phyloP scores from a whole-genome alignment of 1,284 basidiomycete genomes.

The Malassezia brasiliensis region DNA sequence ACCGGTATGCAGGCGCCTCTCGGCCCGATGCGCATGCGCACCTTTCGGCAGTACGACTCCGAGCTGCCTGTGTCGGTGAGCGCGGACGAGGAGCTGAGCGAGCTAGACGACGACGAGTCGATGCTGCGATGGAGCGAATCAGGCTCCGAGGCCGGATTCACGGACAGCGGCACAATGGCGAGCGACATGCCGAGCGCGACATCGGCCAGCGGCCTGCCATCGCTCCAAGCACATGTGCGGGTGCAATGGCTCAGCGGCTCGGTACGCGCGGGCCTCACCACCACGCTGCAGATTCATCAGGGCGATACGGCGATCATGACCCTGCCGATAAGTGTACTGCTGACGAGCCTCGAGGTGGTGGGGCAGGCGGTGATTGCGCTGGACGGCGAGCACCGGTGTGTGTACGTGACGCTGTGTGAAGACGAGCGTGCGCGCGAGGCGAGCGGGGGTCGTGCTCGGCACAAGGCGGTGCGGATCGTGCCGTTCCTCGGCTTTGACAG shows the following conservation, averaged over 20 bases:
- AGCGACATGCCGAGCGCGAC: background rate
- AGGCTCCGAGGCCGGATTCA: slow-evolving; percentile 15
- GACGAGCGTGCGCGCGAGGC: slow-evolving; percentile 30
- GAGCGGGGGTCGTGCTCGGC: slow-evolving; percentile 50
- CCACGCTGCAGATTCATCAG: slow-evolving; percentile 89
- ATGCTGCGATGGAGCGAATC: slow-evolving; percentile 13
- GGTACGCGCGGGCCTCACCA: slow-evolving; percentile 61
- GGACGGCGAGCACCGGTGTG: slow-evolving; percentile 64
- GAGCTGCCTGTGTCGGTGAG: slow-evolving; percentile 11
- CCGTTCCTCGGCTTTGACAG: slow-evolving; percentile 87
- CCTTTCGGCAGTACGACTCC: slow-evolving; percentile 16
- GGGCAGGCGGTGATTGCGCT: slow-evolving; percentile 84
- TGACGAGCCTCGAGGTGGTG: slow-evolving; percentile 75
- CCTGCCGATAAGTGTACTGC: slow-evolving; percentile 78
- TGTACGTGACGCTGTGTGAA: slow-evolving; percentile 66
- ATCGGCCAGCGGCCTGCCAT: slow-evolving; percentile 20
- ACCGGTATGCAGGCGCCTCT: background rate
- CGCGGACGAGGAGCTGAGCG: slow-evolving; percentile 21
- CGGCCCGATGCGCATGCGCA: slow-evolving; percentile 11
- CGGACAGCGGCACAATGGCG: background rate
- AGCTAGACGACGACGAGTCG: slow-evolving; percentile 15
- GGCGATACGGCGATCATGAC: slow-evolving; percentile 90
- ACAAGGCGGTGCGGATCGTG: slow-evolving; percentile 60
- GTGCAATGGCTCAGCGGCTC: slow-evolving; percentile 35
- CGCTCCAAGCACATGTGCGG: slow-evolving; percentile 32